Base-by-base conservation (phyloP, 805 yeast species). In the Torulaspora delbrueckii region DNA sequence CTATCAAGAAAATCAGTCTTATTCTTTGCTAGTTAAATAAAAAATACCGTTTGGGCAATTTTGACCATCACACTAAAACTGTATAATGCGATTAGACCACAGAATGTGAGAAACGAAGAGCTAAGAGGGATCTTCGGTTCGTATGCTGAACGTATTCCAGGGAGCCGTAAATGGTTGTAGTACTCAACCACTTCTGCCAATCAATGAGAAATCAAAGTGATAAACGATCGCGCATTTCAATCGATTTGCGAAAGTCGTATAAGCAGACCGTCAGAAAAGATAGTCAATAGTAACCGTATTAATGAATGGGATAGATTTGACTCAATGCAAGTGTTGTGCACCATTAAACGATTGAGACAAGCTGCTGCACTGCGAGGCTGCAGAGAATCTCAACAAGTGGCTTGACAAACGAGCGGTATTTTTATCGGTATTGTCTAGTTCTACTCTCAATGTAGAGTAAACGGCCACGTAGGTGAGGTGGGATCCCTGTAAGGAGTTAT, bases 171-270 rank as follows among this genome's bases (percentile, higher is more conserved):
- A 19, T 40, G 26, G 22, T 40, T 19, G 28, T 9, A 40, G 12
- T 19, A 23, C 12, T 14, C 43, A 32, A 10, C 18, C 19, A 3
- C n/a, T 4, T 24, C n/a, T 34, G 9, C 22, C 37, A 25, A 16
- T 24, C 33, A 19, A 32, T 27, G 37, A 24, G 37, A 13, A 26
- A 5, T 40, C 37, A 10, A 31, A 32, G 24, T 22, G 31, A 28
- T 42, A 42, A 35, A 42, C 45, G 45, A 42, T 35, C 30, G 16
- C 34, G 16, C 26, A 14, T 35, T 40, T 30, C 24, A 42, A 35
- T 35, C 28, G 23, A 22, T 18, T 35, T 8, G 23, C 24, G 23
- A 19, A 22, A n/a, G 27, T 42, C 45, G 45, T 42, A 42, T 42
- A 42, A 23, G 25, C 43, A 40, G 37, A 18, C 33, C 44, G 44